phyloP scores from a whole-genome alignment of 2,329 filamentous ascomycete genomes.

The Aspergillus flavus region DNA sequence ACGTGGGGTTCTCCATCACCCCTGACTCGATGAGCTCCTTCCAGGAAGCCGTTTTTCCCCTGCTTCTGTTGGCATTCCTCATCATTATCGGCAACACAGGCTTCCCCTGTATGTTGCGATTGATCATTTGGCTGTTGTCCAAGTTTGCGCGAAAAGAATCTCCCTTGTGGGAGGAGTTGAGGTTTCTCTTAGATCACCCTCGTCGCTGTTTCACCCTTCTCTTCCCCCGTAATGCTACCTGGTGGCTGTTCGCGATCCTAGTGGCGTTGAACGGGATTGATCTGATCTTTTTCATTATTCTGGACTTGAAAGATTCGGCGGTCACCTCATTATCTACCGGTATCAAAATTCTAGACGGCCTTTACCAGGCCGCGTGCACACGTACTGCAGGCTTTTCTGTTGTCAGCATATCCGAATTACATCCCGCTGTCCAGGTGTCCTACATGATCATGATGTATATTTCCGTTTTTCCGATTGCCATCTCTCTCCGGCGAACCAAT shows the following conservation, averaged over 20 bases:
- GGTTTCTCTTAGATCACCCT: constrained; percentile 90
- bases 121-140: constrained; percentile 83
- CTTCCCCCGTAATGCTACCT: constrained; percentile 86
- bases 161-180: constrained; percentile 83
- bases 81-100: constrained; percentile 95
- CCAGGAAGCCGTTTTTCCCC: constrained; percentile 70
- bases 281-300: constrained; percentile 85
- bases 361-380: constrained; percentile 87
- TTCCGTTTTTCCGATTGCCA: constrained; percentile 92
- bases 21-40: constrained; percentile 94
- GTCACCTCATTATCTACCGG: constrained; percentile 71
- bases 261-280: constrained; percentile 81
- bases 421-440: constrained; percentile 88
- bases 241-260: constrained; percentile 92
- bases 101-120: constrained; percentile 90
- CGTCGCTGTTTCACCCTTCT: constrained; percentile 94
- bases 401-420: constrained; percentile 73
- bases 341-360: constrained; percentile 77
- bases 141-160: constrained; percentile 66
- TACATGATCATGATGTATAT: constrained; percentile 99
- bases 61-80: constrained; percentile 79
- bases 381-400: constrained; percentile 87
- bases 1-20: constrained; percentile 90
- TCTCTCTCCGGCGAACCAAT: constrained; percentile 88
- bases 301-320: constrained; percentile 76